phyloP scores from a whole-genome alignment of 2,329 filamentous ascomycete species.

The Chaetomium sp. region DNA sequence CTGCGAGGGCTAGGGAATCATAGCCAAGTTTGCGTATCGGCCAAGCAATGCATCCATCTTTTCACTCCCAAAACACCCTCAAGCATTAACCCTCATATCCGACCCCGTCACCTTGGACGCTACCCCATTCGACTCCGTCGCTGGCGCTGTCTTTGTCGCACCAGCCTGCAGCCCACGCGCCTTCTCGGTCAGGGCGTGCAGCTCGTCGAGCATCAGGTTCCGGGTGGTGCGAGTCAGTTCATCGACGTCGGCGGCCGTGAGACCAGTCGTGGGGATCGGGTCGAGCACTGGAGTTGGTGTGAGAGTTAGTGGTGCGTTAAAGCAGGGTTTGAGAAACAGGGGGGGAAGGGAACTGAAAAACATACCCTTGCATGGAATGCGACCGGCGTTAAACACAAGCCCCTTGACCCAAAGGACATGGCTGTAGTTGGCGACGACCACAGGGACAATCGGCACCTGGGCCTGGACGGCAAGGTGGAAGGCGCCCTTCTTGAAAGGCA shows the following conservation, averaged over 20 bases:
- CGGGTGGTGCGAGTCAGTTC: conserved; percentile 60
- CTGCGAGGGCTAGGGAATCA: too few relatives aligned
- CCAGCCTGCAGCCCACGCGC: conserved; percentile 36
- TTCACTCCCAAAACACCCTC: neutral
- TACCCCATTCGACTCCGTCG: conserved; percentile 23
- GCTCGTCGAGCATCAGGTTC: conserved; percentile 68
- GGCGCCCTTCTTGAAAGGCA: conserved; percentile 98
- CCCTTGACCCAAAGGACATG: conserved; percentile 61
- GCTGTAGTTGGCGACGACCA: conserved; percentile 75
- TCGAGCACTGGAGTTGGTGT: conserved; percentile 55
- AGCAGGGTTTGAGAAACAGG: neutral
- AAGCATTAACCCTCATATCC: conserved; percentile 24
- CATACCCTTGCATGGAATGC: conserved; percentile 69
- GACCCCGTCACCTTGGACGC: conserved; percentile 27
- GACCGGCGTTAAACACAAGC: conserved; percentile 59
- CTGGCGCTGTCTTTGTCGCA: conserved; percentile 18
- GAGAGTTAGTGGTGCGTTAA: neutral
- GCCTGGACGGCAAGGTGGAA: conserved; percentile 95
- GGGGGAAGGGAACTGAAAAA: neutral
- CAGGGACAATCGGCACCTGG: conserved; percentile 83
- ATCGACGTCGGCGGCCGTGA: conserved; percentile 72
- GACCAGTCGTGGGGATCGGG: conserved; percentile 68
- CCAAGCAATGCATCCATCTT: too few relatives aligned
- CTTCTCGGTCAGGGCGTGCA: conserved; percentile 47
- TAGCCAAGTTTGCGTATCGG: too few relatives aligned